phyloP scores from a whole-genome alignment of 176 grass and related monocot genomes.

The Zea luxurians region DNA sequence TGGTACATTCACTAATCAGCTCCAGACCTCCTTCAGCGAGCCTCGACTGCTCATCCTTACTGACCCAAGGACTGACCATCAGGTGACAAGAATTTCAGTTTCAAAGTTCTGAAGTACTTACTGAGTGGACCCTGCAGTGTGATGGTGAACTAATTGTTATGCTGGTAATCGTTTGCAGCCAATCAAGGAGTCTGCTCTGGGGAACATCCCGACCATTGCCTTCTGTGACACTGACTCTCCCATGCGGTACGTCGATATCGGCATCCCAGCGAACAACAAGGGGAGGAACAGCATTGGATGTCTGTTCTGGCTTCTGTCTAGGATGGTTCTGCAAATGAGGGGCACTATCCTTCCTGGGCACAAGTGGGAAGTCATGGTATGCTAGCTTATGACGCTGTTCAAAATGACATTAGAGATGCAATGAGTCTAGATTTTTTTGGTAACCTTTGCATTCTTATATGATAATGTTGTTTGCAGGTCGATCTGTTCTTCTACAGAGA shows the following conservation, averaged over 20 bases:
- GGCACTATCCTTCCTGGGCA: slow-evolving; percentile 73
- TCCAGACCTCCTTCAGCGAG: too few relatives aligned
- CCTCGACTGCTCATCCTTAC: too few relatives aligned
- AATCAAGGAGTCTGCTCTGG: slow-evolving; percentile 88
- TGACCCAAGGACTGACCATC: too few relatives aligned
- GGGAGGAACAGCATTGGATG: slow-evolving; percentile 88
- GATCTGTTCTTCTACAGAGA: slow-evolving; percentile 59
- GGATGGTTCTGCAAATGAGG: slow-evolving; percentile 94
- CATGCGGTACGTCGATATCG: slow-evolving; percentile 87
- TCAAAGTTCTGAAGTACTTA: too few relatives aligned
- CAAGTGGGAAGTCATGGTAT: slow-evolving; percentile 96
- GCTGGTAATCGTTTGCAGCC: slow-evolving; percentile 57
- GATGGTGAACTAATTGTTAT: too few relatives aligned
- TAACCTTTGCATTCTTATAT: neutral
- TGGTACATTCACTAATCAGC: too few relatives aligned
- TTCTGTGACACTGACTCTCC: slow-evolving; percentile 94
- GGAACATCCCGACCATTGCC: slow-evolving; percentile 88
- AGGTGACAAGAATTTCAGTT: too few relatives aligned
- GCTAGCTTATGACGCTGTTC: neutral
- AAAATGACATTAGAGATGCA: neutral
- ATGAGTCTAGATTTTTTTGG: neutral
- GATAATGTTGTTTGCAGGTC: slow-evolving; percentile 45
- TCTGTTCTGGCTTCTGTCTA: slow-evolving; percentile 85
- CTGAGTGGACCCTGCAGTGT: too few relatives aligned
- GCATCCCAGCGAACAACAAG: slow-evolving; percentile 93